phyloP scores from a whole-genome alignment of 805 yeast species.

The Nakazawaea siamensis region DNA sequence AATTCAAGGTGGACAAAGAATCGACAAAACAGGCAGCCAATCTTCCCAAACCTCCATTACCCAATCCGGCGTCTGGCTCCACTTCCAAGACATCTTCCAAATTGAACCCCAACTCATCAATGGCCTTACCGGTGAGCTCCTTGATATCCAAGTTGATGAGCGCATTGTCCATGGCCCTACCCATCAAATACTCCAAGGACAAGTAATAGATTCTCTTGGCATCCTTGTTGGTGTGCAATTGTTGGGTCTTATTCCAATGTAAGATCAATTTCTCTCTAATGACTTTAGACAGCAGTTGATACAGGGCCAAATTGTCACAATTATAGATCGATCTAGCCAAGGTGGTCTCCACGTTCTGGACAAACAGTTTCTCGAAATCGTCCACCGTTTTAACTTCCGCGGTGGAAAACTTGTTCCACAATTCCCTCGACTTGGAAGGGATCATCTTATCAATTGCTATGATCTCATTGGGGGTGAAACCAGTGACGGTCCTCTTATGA shows the following conservation, averaged over 20 bases:
- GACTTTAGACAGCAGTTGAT: constrained; percentile 77
- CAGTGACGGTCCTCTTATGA: constrained; percentile 75
- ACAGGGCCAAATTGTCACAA: constrained; percentile 88
- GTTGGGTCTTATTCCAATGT: constrained; percentile 93
- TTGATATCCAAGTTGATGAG: constrained; percentile 71
- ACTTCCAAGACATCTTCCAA: constrained; percentile 77
- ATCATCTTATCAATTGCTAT: constrained; percentile 73
- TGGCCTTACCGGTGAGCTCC: constrained; percentile 44
- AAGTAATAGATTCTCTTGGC: constrained; percentile 82
- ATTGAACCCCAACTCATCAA: constrained; percentile 74
- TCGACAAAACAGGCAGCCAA: constrained; percentile 92
- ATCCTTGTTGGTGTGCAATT: constrained; percentile 73
- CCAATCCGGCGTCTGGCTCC: constrained; percentile 92
- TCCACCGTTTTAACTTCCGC: constrained; percentile 39
- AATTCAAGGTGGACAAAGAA: constrained; percentile 76
- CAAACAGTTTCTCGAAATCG: constrained; percentile 59
- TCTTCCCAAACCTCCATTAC: constrained; percentile 94
- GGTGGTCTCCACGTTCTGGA: constrained; percentile 83
- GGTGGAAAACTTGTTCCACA: constrained; percentile 69
- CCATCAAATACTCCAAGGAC: constrained; percentile 87
- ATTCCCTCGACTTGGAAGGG: constrained; percentile 67
- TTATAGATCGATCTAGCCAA: constrained; percentile 89
- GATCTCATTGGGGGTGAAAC: constrained; percentile 86
- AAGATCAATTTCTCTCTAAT: constrained; percentile 73
- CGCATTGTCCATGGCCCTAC: constrained; percentile 92